Conservation (phyloP, 176 grass and related monocot genomes). For the Carex littledalei region DNA sequence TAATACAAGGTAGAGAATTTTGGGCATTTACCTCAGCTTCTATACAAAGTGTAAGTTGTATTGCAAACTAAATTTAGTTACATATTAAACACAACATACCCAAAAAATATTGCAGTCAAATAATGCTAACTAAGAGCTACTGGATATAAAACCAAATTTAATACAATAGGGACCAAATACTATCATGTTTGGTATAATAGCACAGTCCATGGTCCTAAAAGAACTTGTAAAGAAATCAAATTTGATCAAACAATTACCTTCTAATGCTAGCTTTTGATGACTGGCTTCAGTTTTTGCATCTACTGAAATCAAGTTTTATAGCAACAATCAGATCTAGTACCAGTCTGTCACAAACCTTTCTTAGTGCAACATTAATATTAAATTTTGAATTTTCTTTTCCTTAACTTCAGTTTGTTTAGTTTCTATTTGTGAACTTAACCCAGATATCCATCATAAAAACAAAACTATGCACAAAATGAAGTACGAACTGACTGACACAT, state of each 20-base stretch:
- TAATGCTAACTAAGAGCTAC: neutral
- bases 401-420: neutral
- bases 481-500: neutral
- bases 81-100: neutral
- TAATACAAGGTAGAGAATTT: neutral
- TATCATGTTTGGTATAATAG: neutral
- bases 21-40: neutral
- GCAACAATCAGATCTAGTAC: neutral
- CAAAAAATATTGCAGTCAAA: neutral
- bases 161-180: neutral
- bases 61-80: neutral
- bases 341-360: neutral
- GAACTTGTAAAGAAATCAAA: neutral
- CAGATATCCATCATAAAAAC: neutral
- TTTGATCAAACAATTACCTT: slow-evolving; percentile 4
- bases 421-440: neutral
- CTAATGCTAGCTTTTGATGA: neutral
- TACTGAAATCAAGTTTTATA: neutral
- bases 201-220: neutral
- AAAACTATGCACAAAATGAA: neutral
- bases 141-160: neutral
- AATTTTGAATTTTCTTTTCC: neutral
- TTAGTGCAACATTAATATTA: neutral
- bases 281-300: slow-evolving; percentile 2
- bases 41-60: neutral